Percentiles rank a stretch among this genome's conserved stretches.
Conservation (phyloP, 2,329 filamentous ascomycete species). For the Colletotrichum truncatum region DNA sequence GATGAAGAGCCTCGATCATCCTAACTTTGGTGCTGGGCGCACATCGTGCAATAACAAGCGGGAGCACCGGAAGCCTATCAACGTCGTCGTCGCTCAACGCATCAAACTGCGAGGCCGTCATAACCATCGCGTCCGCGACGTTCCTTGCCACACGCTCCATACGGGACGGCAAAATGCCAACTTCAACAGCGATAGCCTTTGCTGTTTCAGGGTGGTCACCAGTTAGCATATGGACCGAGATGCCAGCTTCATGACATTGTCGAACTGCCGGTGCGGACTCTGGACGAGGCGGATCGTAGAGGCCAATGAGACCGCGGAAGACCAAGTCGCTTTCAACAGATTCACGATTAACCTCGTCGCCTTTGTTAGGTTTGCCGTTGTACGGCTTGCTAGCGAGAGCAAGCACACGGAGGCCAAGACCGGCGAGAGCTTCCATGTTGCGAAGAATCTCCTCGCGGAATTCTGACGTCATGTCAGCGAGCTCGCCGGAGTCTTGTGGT, state of each 20-base stretch:
- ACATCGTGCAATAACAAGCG: constrained; percentile 71
- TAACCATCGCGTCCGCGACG: constrained; percentile 63
- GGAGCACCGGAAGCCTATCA: constrained; percentile 65
- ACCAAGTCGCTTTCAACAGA: constrained; percentile 22
- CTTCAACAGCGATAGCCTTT: constrained; percentile 64
- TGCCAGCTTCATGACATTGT: constrained; percentile 63
- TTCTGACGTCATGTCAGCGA: constrained; percentile 56
- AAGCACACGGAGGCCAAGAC: constrained; percentile 73
- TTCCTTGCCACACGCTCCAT: constrained; percentile 56
- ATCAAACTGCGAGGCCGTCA: constrained; percentile 69
- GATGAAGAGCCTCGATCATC: constrained; percentile 71
- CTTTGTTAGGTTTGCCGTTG: background rate
- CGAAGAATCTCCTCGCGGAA: constrained; percentile 63
- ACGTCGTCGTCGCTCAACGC: constrained; percentile 67
- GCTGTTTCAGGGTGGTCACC: constrained; percentile 69
- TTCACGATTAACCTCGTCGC: background rate
- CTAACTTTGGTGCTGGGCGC: constrained; percentile 73
- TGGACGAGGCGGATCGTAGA: constrained; percentile 67
- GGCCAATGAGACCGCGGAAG: constrained; percentile 26
- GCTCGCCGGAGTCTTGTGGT: constrained; percentile 37
- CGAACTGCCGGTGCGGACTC: constrained; percentile 66
- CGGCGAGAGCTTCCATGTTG: constrained; percentile 72
- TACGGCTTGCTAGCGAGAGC: constrained; percentile 65
- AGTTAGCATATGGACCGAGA: constrained; percentile 69
- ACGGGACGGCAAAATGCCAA: constrained; percentile 62